Conservation (phyloP, 805 yeast species). For the Yarrowia osloensis region DNA sequence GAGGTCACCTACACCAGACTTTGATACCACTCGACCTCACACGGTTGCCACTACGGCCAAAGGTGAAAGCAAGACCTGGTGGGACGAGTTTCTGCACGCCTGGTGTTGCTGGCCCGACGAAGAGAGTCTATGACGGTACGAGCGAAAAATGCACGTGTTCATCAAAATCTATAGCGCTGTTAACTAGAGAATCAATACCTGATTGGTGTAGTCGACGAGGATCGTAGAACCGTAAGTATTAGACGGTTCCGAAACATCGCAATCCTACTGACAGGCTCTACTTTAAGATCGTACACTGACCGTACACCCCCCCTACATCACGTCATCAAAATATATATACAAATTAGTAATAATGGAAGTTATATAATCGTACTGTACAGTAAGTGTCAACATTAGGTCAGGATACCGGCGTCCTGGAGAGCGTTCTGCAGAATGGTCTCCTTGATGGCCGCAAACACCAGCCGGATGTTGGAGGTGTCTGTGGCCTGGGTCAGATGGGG, state of each 20-base stretch:
- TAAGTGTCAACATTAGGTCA: conserved; percentile 42
- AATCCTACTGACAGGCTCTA: background rate
- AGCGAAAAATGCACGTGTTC: background rate
- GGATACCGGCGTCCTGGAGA: conserved; percentile 72
- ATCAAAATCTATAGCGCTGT: background rate
- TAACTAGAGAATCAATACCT: too few species aligned
- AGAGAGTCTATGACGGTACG: background rate
- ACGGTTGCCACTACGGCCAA: background rate
- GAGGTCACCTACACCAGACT: conserved; percentile 4
- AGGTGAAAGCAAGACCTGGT: background rate
- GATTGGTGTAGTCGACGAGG: too few species aligned
- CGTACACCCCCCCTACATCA: too few species aligned
- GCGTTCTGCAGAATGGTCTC: conserved; percentile 78
- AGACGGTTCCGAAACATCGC: too few species aligned
- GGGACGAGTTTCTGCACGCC: background rate
- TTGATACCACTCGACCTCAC: conserved; percentile 1
- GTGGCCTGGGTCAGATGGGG: conserved; percentile 94
- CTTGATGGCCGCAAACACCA: conserved; percentile 82
- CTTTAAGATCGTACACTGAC: too few species aligned
- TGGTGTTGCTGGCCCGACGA: conserved; percentile 7
- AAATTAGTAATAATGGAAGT: conserved; percentile 24
- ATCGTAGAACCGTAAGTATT: too few species aligned
- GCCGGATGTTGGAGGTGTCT: conserved; percentile 82
- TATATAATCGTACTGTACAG: conserved; percentile 19
- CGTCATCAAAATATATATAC: conserved; percentile 2